These are phyloP conservation scores for Colletotrichum spinosum DNA, from an alignment of 2,329 filamentous ascomycete species.

Conservation along the genomic window DNA sequence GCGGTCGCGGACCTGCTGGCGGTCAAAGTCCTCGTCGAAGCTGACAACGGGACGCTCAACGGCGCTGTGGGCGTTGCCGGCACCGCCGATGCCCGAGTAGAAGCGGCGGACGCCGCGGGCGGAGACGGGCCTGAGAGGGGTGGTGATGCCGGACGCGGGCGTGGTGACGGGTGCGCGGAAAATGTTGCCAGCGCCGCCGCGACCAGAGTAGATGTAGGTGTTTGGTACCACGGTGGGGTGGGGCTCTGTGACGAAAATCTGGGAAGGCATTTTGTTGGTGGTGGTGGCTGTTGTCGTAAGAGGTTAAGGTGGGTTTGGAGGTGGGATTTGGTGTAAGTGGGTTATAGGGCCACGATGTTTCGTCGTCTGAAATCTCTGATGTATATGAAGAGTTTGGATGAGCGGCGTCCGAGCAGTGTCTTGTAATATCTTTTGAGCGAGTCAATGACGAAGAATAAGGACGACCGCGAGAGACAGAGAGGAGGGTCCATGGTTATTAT, in stretches of 20 bases:
- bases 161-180: constrained; percentile 57
- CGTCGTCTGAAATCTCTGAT: constrained; percentile 32
- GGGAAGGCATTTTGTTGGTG: constrained; percentile 50
- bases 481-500: constrained; percentile 34
- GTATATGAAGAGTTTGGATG: constrained; percentile 10
- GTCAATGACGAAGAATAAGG: constrained; percentile 17
- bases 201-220: constrained; percentile 64
- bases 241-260: constrained; percentile 61
- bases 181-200: constrained; percentile 68
- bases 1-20: constrained; percentile 36
- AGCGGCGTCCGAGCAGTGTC: constrained; percentile 9
- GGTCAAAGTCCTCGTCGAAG: constrained; percentile 39
- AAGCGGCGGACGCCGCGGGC: constrained; percentile 62
- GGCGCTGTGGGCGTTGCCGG: constrained; percentile 75
- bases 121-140: constrained; percentile 56
- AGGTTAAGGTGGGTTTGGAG: constrained; percentile 1
- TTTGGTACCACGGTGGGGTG: constrained; percentile 60
- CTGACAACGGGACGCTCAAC: constrained; percentile 45
- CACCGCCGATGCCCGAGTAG: constrained; percentile 75
- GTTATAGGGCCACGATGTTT: background rate
- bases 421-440: constrained; percentile 11
- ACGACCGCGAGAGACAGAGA: constrained; percentile 12
- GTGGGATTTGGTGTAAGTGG: constrained; percentile 28
- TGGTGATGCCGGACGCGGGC: constrained; percentile 61
- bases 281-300: background rate